Percentiles rank a stretch among this genome's conserved stretches.
phyloP scores from a whole-genome alignment of 192 early-diverging fungal genomes.

The Coemansia sp. region DNA sequence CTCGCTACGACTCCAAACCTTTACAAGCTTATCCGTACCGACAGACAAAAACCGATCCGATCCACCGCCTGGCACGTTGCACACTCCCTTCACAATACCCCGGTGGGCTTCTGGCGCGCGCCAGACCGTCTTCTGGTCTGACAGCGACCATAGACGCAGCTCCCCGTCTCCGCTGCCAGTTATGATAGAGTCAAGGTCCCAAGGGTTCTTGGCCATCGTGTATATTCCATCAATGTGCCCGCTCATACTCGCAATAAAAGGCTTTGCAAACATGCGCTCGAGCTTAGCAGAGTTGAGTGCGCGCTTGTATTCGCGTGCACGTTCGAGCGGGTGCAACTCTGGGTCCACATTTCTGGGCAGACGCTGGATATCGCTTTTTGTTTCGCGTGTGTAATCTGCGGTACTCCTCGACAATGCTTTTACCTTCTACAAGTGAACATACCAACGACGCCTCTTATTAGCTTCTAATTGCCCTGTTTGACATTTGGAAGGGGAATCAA shows the following conservation, averaged over 20 bases:
- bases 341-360: conserved; percentile 90
- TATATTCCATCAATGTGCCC: conserved; percentile 98
- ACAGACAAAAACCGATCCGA: conserved; percentile 82
- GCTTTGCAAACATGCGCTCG: conserved; percentile 96
- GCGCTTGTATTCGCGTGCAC: conserved; percentile 92
- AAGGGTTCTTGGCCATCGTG: conserved; percentile 92
- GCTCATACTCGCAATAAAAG: conserved; percentile 85
- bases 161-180: conserved; percentile 97
- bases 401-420: conserved; percentile 88
- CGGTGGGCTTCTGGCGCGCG: conserved; percentile 71
- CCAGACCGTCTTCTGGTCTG: conserved; percentile 79
- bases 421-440: conserved; percentile 73
- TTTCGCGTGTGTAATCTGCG: conserved; percentile 78
- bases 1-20: conserved; percentile 82
- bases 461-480: neutral
- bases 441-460: neutral
- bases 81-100: conserved; percentile 86
- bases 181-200: conserved; percentile 76
- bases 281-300: conserved; percentile 94
- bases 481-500: neutral
- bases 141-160: conserved; percentile 88
- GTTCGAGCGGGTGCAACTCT: conserved; percentile 89
- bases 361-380: conserved; percentile 84
- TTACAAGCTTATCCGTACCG: conserved; percentile 91
- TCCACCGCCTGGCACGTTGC: conserved; percentile 64